These are phyloP conservation scores for Macrolepiota fuliginosa DNA, from an alignment of 768 basidiomycete genomes.

Conservation along the genomic window DNA sequence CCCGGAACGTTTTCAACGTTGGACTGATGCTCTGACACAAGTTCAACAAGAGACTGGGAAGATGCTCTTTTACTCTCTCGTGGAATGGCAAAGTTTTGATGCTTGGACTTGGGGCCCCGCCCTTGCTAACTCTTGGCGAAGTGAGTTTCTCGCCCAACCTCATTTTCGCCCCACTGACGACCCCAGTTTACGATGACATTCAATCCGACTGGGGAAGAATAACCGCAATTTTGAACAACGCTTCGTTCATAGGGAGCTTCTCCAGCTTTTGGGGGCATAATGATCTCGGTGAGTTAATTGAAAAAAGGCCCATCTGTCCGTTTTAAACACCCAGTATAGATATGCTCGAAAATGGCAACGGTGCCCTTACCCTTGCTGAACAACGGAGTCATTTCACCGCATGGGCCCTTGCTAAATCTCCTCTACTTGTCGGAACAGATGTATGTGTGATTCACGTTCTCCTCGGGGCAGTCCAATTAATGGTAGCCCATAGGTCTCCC, in stretches of 20 bases:
- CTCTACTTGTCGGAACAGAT: conserved; percentile 48
- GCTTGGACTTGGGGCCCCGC: conserved; percentile 24
- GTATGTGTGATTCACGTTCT: conserved; percentile 22
- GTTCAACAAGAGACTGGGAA: conserved; percentile 22
- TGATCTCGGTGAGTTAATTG: conserved; percentile 37
- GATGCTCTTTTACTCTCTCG: conserved; percentile 23
- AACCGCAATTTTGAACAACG: conserved; percentile 23
- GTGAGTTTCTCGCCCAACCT: conserved; percentile 13
- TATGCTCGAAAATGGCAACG: conserved; percentile 43
- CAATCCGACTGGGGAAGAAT: conserved; percentile 22
- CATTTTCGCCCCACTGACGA: not conserved
- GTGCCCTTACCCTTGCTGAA: conserved; percentile 46
- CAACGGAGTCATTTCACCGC: conserved; percentile 53
- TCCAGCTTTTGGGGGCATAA: conserved; percentile 47
- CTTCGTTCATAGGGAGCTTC: conserved; percentile 24
- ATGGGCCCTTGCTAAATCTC: conserved; percentile 56
- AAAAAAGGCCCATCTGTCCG: not conserved
- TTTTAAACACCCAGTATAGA: conserved; percentile 10
- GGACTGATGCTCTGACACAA: conserved; percentile 23
- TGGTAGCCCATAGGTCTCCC: conserved; percentile 13
- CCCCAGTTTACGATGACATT: conserved; percentile 23
- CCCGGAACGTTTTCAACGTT: conserved; percentile 22
- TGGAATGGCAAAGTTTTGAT: conserved; percentile 27
- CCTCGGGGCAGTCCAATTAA: not conserved
- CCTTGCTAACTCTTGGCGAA: conserved; percentile 24